These are phyloP conservation scores for Amphibolis antarctica DNA, from an alignment of 106 monocot genomes.

Conservation along the genomic window DNA sequence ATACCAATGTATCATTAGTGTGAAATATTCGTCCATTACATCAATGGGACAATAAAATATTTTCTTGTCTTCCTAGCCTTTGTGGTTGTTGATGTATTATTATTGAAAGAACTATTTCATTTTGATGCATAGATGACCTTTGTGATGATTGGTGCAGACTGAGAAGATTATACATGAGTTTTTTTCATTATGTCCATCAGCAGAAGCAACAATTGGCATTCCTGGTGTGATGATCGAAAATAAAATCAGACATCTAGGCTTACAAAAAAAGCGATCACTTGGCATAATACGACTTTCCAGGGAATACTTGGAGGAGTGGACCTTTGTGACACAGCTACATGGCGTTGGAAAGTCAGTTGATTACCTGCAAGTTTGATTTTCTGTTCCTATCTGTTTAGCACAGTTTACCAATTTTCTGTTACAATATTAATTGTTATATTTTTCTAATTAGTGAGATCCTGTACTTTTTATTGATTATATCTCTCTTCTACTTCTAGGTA, in stretches of 20 bases:
- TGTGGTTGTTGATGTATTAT: too few relatives aligned
- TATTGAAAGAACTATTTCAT: too few relatives aligned
- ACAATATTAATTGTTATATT: neutral
- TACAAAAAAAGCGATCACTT: neutral
- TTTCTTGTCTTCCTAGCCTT: too few relatives aligned
- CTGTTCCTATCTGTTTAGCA: neutral
- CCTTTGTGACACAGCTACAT: conserved; percentile 3
- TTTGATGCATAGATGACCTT: neutral
- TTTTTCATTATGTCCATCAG: conserved; percentile 3
- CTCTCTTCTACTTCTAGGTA: conserved; percentile 7
- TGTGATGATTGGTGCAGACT: neutral
- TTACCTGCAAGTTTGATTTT: neutral
- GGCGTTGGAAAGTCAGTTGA: neutral
- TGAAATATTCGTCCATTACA: too few relatives aligned
- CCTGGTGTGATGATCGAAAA: neutral
- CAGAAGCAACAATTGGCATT: neutral
- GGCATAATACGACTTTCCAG: neutral
- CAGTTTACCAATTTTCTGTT: neutral
- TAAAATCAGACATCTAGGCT: conserved; percentile 2
- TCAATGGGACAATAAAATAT: too few relatives aligned
- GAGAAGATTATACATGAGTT: neutral
- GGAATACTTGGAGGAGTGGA: conserved; percentile 1
- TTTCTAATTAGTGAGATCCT: neutral
- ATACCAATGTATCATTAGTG: too few relatives aligned
- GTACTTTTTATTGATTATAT: neutral